Evolutionary conservation across 768 basidiomycete genomes (phyloP).

Genomic region (Leccinum arenicola): DNA sequence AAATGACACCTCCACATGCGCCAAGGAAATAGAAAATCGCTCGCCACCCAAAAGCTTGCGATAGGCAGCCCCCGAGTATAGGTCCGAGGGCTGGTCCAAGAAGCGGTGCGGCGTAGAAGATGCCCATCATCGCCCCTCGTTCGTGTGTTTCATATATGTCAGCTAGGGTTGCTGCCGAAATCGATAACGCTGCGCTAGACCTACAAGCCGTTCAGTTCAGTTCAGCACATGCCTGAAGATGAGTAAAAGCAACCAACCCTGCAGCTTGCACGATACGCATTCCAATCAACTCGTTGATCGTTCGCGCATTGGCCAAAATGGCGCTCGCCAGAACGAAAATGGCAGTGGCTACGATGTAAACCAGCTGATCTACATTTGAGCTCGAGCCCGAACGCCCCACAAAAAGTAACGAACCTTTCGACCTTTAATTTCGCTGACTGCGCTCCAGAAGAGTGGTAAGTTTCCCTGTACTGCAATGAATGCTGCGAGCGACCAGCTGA

Average conservation of each 20-base stretch:
- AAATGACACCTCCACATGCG: constrained; percentile 53
- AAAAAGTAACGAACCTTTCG: constrained; percentile 48
- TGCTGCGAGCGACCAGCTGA: constrained; percentile 66
- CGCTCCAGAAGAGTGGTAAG: constrained; percentile 65
- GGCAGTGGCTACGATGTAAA: constrained; percentile 51
- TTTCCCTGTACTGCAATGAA: constrained; percentile 73
- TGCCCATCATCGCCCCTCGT: constrained; percentile 76
- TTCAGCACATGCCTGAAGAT: constrained; percentile 4
- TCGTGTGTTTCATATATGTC: constrained; percentile 76
- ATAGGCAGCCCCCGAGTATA: constrained; percentile 66
- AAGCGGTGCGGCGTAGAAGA: constrained; percentile 78
- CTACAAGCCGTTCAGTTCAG: constrained; percentile 29
- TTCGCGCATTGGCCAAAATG: constrained; percentile 53
- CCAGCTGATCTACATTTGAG: constrained; percentile 34
- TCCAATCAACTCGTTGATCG: constrained; percentile 55
- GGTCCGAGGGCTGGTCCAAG: constrained; percentile 74
- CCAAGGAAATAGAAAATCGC: constrained; percentile 81
- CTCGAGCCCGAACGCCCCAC: background rate
- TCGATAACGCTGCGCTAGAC: constrained; percentile 62
- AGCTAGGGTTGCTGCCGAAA: constrained; percentile 76
- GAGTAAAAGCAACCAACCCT: constrained; percentile 42
- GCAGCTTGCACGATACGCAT: constrained; percentile 69
- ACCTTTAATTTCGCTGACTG: constrained; percentile 72
- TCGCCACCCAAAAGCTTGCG: constrained; percentile 71
- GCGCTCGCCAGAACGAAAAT: constrained; percentile 55